phyloP scores from a whole-genome alignment of 768 basidiomycete genomes.

The Collybia nuda region DNA sequence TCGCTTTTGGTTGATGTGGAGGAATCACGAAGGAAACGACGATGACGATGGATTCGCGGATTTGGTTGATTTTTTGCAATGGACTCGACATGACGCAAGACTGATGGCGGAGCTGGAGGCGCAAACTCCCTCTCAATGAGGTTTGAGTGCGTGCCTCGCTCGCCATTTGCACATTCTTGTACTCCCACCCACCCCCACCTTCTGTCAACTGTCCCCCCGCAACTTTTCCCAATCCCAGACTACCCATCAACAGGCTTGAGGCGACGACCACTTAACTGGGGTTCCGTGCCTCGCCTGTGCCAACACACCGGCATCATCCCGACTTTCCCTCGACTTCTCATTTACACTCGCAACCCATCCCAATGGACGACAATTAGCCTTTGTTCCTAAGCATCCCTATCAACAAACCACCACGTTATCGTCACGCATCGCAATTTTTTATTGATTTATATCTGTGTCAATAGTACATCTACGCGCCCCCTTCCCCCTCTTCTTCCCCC shows the following conservation, averaged over 20 bases:
- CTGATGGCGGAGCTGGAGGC: slow-evolving; percentile 56
- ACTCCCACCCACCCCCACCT: slow-evolving; percentile 41
- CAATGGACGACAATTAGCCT: slow-evolving; percentile 28
- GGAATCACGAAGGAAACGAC: slow-evolving; percentile 26
- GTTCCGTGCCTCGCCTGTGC: slow-evolving; percentile 78
- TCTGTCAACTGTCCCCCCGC: slow-evolving; percentile 36
- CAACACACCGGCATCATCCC: slow-evolving; percentile 69
- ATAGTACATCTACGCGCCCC: slow-evolving; percentile 3
- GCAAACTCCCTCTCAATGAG: slow-evolving; percentile 50
- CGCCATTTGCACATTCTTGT: slow-evolving; percentile 57
- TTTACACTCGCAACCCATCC: slow-evolving; percentile 24
- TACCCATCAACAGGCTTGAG: slow-evolving; percentile 58
- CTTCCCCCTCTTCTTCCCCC: slow-evolving; percentile 10
- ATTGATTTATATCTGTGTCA: slow-evolving; percentile 34
- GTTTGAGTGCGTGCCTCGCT: slow-evolving; percentile 54
- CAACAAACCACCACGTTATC: slow-evolving; percentile 16
- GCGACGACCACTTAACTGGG: slow-evolving; percentile 83
- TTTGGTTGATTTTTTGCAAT: slow-evolving; percentile 46
- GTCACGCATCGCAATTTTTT: slow-evolving; percentile 39
- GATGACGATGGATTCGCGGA: slow-evolving; percentile 55
- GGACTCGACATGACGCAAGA: slow-evolving; percentile 75
- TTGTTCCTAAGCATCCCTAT: slow-evolving; percentile 15
- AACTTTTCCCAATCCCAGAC: slow-evolving; percentile 47
- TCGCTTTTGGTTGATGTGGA: slow-evolving; percentile 24
- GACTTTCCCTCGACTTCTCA: slow-evolving; percentile 23